phyloP scores from a whole-genome alignment of 2,329 filamentous ascomycete species.

The Cladophialophora bantiana region DNA sequence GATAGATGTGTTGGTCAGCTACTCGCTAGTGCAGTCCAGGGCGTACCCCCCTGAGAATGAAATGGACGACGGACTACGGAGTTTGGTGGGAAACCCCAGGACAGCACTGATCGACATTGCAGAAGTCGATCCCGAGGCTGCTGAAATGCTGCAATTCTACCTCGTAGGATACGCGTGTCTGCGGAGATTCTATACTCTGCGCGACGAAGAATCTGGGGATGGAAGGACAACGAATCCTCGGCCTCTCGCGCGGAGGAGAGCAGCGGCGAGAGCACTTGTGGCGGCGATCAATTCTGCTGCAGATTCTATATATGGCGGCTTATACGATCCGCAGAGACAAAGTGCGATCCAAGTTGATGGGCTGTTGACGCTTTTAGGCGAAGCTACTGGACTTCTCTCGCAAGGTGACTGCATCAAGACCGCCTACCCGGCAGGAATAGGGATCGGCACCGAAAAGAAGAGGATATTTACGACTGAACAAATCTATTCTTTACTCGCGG shows the following conservation, averaged over 20 bases:
- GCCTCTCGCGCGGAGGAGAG: slow-evolving; percentile 66
- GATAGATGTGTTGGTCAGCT: slow-evolving; percentile 83
- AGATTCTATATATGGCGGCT: slow-evolving; percentile 87
- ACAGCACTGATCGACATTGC: slow-evolving; percentile 75
- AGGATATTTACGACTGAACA: slow-evolving; percentile 71
- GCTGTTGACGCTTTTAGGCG: slow-evolving; percentile 80
- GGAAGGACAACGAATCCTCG: slow-evolving; percentile 48
- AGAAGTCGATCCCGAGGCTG: slow-evolving; percentile 78
- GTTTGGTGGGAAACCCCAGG: slow-evolving; percentile 75
- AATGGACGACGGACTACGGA: slow-evolving; percentile 74
- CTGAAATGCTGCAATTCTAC: slow-evolving; percentile 80
- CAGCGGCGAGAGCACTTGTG: slow-evolving; percentile 75
- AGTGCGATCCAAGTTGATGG: slow-evolving; percentile 90
- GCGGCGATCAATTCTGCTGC: slow-evolving; percentile 86
- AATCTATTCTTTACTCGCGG: slow-evolving; percentile 76
- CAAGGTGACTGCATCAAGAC: slow-evolving; percentile 56
- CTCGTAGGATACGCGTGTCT: slow-evolving; percentile 92
- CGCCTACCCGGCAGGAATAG: background rate
- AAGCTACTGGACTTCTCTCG: slow-evolving; percentile 77
- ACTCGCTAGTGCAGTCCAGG: slow-evolving; percentile 83
- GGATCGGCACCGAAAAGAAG: background rate
- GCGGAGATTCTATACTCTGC: slow-evolving; percentile 86
- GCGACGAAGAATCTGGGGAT: slow-evolving; percentile 67
- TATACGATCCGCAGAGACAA: slow-evolving; percentile 81
- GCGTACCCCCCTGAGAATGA: slow-evolving; percentile 75